Conservation (phyloP, 2,329 filamentous ascomycete genomes). For the Verticillium isaacii region DNA sequence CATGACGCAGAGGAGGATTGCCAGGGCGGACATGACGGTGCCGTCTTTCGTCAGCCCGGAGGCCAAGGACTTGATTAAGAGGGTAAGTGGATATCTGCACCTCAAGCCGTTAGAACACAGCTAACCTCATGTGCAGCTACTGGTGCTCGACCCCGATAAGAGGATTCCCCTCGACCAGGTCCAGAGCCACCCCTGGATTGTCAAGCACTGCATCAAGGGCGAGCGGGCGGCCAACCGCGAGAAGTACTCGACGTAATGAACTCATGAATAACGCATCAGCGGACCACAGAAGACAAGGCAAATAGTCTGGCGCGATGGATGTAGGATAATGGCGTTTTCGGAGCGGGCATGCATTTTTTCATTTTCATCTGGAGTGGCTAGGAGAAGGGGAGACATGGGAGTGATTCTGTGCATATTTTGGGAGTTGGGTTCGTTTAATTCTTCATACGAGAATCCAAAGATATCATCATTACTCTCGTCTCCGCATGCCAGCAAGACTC, state of each 20-base stretch:
- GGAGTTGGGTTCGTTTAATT: conserved; percentile 13
- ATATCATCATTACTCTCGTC: not conserved
- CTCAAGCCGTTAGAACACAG: not conserved
- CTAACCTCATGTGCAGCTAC: conserved; percentile 50
- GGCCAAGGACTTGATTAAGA: conserved; percentile 88
- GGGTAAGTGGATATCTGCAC: conserved; percentile 45
- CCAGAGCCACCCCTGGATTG: conserved; percentile 88
- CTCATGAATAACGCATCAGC: conserved; percentile 13
- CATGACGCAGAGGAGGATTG: conserved; percentile 90
- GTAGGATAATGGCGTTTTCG: conserved; percentile 14
- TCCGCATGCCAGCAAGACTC: not conserved
- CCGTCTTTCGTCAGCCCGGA: conserved; percentile 87
- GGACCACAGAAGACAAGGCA: conserved; percentile 2
- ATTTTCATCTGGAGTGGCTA: conserved; percentile 1
- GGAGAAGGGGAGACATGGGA: conserved; percentile 1
- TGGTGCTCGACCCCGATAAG: conserved; percentile 92
- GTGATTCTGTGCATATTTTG: conserved; percentile 20
- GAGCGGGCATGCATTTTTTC: not conserved
- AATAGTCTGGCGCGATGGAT: conserved; percentile 4
- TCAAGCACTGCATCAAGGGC: conserved; percentile 84
- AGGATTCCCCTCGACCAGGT: conserved; percentile 86
- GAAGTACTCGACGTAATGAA: conserved; percentile 26
- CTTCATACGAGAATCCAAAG: conserved; percentile 4
- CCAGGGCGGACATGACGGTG: conserved; percentile 84
- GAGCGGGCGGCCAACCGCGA: conserved; percentile 48